Percentiles rank a stretch among this genome's conserved stretches.
phyloP scores from a whole-genome alignment of 805 yeast species.

The Osmozyma mogii region DNA sequence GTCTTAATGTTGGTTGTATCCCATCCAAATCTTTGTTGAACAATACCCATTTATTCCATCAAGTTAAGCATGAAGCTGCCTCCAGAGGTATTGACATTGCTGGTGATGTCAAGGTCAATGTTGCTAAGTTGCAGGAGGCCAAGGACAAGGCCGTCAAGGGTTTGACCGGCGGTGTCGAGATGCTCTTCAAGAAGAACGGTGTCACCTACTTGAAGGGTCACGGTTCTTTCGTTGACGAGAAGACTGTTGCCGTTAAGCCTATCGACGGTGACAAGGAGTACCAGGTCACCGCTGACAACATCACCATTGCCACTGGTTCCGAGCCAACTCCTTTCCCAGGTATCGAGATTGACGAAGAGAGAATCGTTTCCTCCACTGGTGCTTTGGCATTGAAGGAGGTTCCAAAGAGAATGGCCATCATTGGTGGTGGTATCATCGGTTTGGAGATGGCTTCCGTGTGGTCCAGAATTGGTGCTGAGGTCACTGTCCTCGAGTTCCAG shows the following conservation, averaged over 20 bases:
- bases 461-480: conserved; percentile 91
- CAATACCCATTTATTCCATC: conserved; percentile 90
- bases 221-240: conserved; percentile 81
- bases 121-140: conserved; percentile 77
- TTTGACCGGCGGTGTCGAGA: conserved; percentile 89
- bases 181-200: conserved; percentile 91
- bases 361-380: conserved; percentile 95
- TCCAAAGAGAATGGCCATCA: conserved; percentile 86
- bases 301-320: conserved; percentile 96
- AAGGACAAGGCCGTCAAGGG: conserved; percentile 86
- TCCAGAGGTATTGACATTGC: conserved; percentile 86
- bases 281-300: conserved; percentile 69
- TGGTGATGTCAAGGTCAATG: conserved; percentile 64
- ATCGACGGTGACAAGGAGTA: conserved; percentile 75
- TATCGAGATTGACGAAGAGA: conserved; percentile 89
- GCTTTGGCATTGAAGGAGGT: conserved; percentile 75
- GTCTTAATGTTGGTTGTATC: conserved; percentile 97
- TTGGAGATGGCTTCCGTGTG: conserved; percentile 99
- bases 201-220: conserved; percentile 91
- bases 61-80: conserved; percentile 75
- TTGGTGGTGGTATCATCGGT: conserved; percentile 99
- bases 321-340: conserved; percentile 99
- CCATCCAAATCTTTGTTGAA: conserved; percentile 94
- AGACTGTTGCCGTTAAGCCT: conserved; percentile 72
- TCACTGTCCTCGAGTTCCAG: conserved; percentile 88